phyloP scores from a whole-genome alignment of 441 rosid genomes.

The Sinapis alba region DNA sequence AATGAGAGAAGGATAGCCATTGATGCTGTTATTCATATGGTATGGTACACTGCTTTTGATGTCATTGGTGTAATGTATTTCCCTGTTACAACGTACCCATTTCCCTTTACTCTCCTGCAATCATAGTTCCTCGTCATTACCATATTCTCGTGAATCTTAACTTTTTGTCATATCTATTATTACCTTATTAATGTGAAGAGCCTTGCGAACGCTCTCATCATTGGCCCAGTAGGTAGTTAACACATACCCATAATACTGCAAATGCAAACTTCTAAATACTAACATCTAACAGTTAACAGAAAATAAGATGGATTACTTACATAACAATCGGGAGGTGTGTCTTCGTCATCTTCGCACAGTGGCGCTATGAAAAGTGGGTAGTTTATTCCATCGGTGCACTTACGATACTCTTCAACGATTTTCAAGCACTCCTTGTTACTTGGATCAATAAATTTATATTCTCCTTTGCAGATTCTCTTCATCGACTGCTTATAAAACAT shows the following conservation, averaged over 20 bases:
- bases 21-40: slow-evolving; percentile 32
- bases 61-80: slow-evolving; percentile 10
- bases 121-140: neutral
- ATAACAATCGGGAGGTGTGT: slow-evolving; percentile 27
- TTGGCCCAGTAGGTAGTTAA: slow-evolving; percentile 56
- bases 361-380: neutral
- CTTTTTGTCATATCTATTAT: neutral
- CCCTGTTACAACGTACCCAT: slow-evolving; percentile 22
- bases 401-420: slow-evolving; percentile 29
- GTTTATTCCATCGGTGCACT: slow-evolving; percentile 39
- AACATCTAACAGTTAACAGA: neutral
- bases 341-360: neutral
- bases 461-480: slow-evolving; percentile 49
- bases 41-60: slow-evolving; percentile 26
- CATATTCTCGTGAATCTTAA: neutral
- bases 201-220: slow-evolving; percentile 51
- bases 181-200: slow-evolving; percentile 42
- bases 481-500: slow-evolving; percentile 58
- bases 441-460: slow-evolving; percentile 30
- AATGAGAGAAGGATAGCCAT: slow-evolving; percentile 58
- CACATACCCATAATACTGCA: slow-evolving; percentile 45
- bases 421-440: slow-evolving; percentile 46
- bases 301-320: slow-evolving; percentile 24
- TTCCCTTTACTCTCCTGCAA: slow-evolving; percentile 8
- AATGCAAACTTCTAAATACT: slow-evolving; percentile 3